Evolutionary conservation across 1,139 yeast genomes (phyloP), one percentile per base, ranked within the genome.

Genomic region (Debaryomyces psychrophilus): DNA sequence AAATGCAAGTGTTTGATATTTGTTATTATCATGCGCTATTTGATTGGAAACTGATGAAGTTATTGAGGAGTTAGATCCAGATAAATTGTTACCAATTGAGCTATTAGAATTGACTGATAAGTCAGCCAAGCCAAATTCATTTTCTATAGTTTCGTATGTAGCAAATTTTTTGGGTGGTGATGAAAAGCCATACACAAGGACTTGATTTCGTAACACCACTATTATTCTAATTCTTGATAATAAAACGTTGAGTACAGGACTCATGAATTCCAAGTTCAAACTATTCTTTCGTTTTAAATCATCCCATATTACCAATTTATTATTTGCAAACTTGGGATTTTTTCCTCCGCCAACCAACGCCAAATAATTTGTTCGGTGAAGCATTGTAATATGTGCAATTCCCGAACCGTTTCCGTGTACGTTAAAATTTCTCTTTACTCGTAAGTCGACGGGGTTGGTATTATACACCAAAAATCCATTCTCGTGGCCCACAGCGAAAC

Each of bases 321-420:
- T 89, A 55, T 81, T 76, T 2, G 96, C 87, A 58, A 82, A 87
- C 55, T 81, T 76, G 29, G 97, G 97, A 49, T 78, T 76, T 50
- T 78, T 75, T 0, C 97, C 97, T 8, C 97, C 96, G 0, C 97
- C 97, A 1, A 90, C 90, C 38, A 92, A 66, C 1, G 93, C 97
- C 47, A 92, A 75, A 61, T 90, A 90, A 66, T 92, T 92, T 1
- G 97, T 90, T 39, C 97, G 77, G 61, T 90, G 89, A 11, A 92
- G 82, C 96, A 92, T 89, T 44, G 86, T 76, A 2, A 87, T 81
- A 35, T 78, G 73, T 2, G 95, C 96, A 22, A 90, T 82, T 0
- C 97, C 96, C 36, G 82, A 61, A 1, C 74, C 76, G 8, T 48
- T 44, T 5, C 44, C 46, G 22, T 44, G 36, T 23, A 43, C 33